Evolutionary conservation across 441 rosid genomes (phyloP).

Genomic region (Adansonia grandidieri): DNA sequence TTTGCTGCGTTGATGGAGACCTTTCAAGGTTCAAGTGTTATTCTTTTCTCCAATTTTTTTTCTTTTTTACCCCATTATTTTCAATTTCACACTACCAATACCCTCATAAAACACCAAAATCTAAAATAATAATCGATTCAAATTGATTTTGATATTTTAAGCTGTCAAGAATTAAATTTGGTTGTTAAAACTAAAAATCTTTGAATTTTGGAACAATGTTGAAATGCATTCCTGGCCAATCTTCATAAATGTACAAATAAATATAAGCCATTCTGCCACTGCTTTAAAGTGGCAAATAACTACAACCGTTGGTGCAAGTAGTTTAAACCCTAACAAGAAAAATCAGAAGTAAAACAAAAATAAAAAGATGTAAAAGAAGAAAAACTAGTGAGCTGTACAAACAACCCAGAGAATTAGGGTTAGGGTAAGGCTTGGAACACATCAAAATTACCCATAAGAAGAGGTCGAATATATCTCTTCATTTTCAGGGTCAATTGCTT

Average conservation of each 20-base stretch:
- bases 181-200: background rate
- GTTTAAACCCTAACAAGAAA: slow-evolving; percentile 10
- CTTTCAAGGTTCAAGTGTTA: no score
- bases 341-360: background rate
- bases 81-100: no score
- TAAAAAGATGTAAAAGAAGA: slow-evolving; percentile 12
- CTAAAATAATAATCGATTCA: no score
- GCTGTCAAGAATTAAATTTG: no score
- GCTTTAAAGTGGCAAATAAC: slow-evolving; percentile 30
- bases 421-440: slow-evolving; percentile 33
- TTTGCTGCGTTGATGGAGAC: no score
- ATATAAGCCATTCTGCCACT: slow-evolving; percentile 32
- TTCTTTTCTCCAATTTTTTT: no score
- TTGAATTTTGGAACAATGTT: background rate
- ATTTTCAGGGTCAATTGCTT: slow-evolving; percentile 37
- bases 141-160: no score
- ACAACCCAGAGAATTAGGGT: slow-evolving; percentile 36
- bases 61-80: no score
- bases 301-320: slow-evolving; percentile 29
- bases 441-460: slow-evolving; percentile 47
- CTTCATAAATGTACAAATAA: slow-evolving; percentile 40
- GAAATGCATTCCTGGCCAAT: slow-evolving; percentile 34
- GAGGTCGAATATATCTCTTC: slow-evolving; percentile 38
- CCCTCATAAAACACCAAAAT: no score
- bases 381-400: slow-evolving; percentile 32